These are phyloP conservation scores for Chalciporus sphaerocephalus DNA, from an alignment of 768 basidiomycete species.

Conservation along the genomic window DNA sequence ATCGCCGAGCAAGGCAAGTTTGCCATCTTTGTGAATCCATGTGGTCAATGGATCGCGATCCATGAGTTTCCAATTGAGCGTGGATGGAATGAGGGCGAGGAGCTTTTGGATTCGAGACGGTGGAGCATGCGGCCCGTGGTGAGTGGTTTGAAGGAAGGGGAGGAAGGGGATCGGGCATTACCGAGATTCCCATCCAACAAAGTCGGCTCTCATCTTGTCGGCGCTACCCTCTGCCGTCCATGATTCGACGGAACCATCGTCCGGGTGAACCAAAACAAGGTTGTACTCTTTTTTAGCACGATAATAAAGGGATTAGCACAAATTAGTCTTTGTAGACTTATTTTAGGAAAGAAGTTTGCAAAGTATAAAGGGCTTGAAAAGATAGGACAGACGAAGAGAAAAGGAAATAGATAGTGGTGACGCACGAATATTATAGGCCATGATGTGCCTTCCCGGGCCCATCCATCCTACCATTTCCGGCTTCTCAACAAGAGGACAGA, in stretches of 20 bases:
- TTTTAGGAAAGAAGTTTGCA: neutral
- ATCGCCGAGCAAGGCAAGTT: slow-evolving; percentile 48
- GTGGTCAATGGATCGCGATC: slow-evolving; percentile 44
- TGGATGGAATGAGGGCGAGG: slow-evolving; percentile 40
- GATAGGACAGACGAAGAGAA: neutral
- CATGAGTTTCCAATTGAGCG: slow-evolving; percentile 46
- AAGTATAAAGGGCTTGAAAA: too few relatives aligned
- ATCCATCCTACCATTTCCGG: slow-evolving; percentile 59
- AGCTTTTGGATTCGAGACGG: slow-evolving; percentile 42
- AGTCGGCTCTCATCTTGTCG: slow-evolving; percentile 46
- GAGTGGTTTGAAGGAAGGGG: neutral
- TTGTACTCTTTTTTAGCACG: slow-evolving; percentile 42
- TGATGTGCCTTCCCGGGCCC: slow-evolving; percentile 46
- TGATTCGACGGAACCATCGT: slow-evolving; percentile 38
- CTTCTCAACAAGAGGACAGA: slow-evolving; percentile 46
- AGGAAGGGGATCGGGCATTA: slow-evolving; percentile 18
- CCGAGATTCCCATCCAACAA: slow-evolving; percentile 47
- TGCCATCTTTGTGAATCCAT: slow-evolving; percentile 45
- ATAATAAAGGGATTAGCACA: slow-evolving; percentile 5
- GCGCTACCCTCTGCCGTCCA: slow-evolving; percentile 41
- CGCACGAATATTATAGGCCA: slow-evolving; percentile 39
- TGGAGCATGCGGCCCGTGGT: neutral
- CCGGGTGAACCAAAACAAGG: slow-evolving; percentile 42
- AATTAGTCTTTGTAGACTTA: neutral
- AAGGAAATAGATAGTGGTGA: slow-evolving; percentile 9